These are phyloP conservation scores for Paecilomyces sp. DNA, from an alignment of 2,329 filamentous ascomycete genomes.

Conservation along the genomic window DNA sequence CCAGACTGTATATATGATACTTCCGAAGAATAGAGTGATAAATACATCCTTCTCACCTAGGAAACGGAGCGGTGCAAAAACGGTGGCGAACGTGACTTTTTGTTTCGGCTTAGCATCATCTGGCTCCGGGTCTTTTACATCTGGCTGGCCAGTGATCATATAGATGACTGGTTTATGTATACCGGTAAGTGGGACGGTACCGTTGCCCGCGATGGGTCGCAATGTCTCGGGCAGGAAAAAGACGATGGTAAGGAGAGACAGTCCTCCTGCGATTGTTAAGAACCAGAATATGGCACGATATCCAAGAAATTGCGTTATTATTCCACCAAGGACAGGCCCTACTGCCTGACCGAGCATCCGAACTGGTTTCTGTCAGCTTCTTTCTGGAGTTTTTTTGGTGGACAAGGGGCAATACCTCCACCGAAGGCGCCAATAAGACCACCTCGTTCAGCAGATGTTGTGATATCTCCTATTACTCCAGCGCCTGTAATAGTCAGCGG, in stretches of 20 bases:
- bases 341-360: conserved; percentile 40
- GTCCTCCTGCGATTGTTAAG: conserved; percentile 28
- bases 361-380: conserved; percentile 14
- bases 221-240: conserved; percentile 37
- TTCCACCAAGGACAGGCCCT: conserved; percentile 39
- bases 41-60: conserved; percentile 42
- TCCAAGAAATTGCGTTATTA: conserved; percentile 26
- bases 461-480: conserved; percentile 38
- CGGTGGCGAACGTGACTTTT: conserved; percentile 24
- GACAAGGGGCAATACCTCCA: conserved; percentile 16
- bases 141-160: conserved; percentile 13
- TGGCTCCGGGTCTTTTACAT: conserved; percentile 8
- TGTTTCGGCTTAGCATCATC: conserved; percentile 8
- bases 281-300: conserved; percentile 37
- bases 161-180: conserved; percentile 36
- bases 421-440: conserved; percentile 32
- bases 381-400: conserved; percentile 9
- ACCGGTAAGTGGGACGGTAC: conserved; percentile 29
- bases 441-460: conserved; percentile 29
- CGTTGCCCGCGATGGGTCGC: conserved; percentile 32
- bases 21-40: conserved; percentile 36
- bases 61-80: conserved; percentile 34
- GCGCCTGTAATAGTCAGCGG: conserved; percentile 15
- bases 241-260: conserved; percentile 31
- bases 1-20: conserved; percentile 42